Conservation (phyloP, 345 rosid species). For the Euclidium syriacum region DNA sequence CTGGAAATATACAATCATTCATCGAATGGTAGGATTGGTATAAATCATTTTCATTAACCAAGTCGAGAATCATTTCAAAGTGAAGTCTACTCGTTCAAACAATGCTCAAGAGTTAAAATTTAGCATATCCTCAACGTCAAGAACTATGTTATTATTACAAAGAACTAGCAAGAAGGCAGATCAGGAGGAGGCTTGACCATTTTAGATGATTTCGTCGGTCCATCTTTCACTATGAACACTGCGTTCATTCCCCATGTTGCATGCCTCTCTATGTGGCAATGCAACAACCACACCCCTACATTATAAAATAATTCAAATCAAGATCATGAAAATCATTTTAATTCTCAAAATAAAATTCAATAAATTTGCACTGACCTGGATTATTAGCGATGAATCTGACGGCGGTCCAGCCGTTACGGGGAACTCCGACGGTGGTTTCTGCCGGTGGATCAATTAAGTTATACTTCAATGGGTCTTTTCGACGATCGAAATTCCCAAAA, state of each 20-base stretch:
- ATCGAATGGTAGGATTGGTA: neutral
- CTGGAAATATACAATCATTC: neutral
- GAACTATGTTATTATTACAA: too few relatives aligned
- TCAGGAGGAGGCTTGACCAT: slow-evolving; percentile 33
- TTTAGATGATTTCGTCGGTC: slow-evolving; percentile 22
- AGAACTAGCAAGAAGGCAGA: slow-evolving; percentile 34
- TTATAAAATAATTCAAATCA: neutral
- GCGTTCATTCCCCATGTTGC: slow-evolving; percentile 43
- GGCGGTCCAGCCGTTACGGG: slow-evolving; percentile 87
- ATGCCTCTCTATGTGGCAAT: slow-evolving; percentile 40
- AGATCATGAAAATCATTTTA: neutral
- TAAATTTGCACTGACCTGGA: slow-evolving; percentile 57
- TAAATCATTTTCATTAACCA: neutral
- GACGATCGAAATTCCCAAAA: slow-evolving; percentile 63
- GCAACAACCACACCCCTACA: slow-evolving; percentile 40
- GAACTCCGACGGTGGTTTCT: slow-evolving; percentile 77
- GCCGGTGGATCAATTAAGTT: slow-evolving; percentile 71
- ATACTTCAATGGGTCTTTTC: slow-evolving; percentile 57
- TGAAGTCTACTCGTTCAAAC: too few relatives aligned
- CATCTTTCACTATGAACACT: slow-evolving; percentile 39
- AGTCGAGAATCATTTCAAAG: too few relatives aligned
- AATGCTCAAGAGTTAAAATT: too few relatives aligned
- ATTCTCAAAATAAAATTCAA: neutral
- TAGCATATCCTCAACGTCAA: too few relatives aligned
- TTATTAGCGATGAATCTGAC: slow-evolving; percentile 68